Percentiles rank a stretch among this genome's conserved stretches.
These are phyloP conservation scores for Hawksworthiomyces lignivorus DNA, from an alignment of 2,329 filamentous ascomycete genomes.

Conservation along the genomic window DNA sequence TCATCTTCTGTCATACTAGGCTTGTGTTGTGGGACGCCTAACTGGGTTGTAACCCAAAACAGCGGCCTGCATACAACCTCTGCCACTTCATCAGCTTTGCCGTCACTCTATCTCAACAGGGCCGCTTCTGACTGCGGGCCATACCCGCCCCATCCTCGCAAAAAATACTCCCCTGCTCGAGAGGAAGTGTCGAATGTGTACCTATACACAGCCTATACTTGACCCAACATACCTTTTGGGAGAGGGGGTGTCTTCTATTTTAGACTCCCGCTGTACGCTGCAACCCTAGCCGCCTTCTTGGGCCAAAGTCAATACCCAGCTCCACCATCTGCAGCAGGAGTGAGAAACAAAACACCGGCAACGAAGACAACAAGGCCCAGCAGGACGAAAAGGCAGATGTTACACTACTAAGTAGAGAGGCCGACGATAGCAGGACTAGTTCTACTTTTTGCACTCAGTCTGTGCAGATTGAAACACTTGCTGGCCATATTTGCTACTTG, in stretches of 20 bases:
- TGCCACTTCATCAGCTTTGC: conserved; percentile 9
- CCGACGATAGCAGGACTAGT: conserved; percentile 6
- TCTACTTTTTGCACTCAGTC: background rate
- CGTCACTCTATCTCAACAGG: conserved; percentile 1
- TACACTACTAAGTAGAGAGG: conserved; percentile 4
- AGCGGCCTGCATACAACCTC: conserved; percentile 14
- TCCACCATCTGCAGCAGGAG: conserved; percentile 1
- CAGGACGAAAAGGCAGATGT: conserved; percentile 3
- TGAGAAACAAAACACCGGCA: background rate
- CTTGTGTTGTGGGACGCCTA: conserved; percentile 12
- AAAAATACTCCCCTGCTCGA: background rate
- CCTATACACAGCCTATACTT: conserved; percentile 8
- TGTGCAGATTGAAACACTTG: background rate
- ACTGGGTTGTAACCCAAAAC: conserved; percentile 14
- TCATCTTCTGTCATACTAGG: conserved; percentile 12
- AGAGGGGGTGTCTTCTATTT: background rate
- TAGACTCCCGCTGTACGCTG: conserved; percentile 6
- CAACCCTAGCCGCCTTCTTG: conserved; percentile 11
- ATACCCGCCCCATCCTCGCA: conserved; percentile 11
- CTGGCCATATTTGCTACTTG: conserved; percentile 4
- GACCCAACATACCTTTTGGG: background rate
- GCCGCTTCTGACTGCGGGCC: conserved; percentile 6
- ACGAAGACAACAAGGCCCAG: background rate
- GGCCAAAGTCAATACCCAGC: conserved; percentile 6
- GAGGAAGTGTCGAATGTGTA: conserved; percentile 10